Evolutionary conservation across 2,329 filamentous ascomycete genomes (phyloP), one percentile per base, ranked within the genome.

Genomic region (Aspergillus sp.): DNA sequence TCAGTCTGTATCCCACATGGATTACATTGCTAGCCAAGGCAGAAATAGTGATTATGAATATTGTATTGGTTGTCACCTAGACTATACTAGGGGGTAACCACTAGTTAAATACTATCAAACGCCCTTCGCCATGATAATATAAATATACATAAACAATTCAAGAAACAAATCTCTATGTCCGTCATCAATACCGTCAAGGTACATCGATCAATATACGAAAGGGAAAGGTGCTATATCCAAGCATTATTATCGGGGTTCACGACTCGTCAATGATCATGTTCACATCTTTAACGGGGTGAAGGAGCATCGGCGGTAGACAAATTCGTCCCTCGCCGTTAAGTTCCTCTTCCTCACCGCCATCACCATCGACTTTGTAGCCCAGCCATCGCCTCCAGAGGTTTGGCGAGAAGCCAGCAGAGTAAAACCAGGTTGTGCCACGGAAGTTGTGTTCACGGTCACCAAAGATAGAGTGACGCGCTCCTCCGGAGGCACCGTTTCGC

Each of bases 381-480:
- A 96, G 77, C 93, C 93, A 98, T 60, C 91, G 82, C 50, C 86
- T 83, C 80, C 95, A 97, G 68, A 98, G 69, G 62, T 91, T 91
- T 3, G 87, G 84, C 6, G 90, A 87, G 70, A 96, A 96, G 1
- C 87, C 86, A 0, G 89, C 89, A 64, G 92, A 90, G 75, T 96
- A 97, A 75, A 95, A 97, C 92, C 92, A 98, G 19, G 88, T 91
- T 68, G 91, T 86, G 1, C 93, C 92, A 54, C 83, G 82, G 70
- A 97, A 88, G 73, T 97, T 96, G 74, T 95, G 91, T 76, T 97
- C 93, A 17, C 91, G 83, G 65, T 95, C 90, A 39, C 90, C 90
- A 69, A 90, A 93, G 17, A 93, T 82, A 12, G 86, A 88, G 3
- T 87, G 88, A 20, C 86, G 80, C 4, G 88, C 80, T 27, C 89